phyloP scores from a whole-genome alignment of 257 asterid genomes.

The Oldenlandia corymbosa region DNA sequence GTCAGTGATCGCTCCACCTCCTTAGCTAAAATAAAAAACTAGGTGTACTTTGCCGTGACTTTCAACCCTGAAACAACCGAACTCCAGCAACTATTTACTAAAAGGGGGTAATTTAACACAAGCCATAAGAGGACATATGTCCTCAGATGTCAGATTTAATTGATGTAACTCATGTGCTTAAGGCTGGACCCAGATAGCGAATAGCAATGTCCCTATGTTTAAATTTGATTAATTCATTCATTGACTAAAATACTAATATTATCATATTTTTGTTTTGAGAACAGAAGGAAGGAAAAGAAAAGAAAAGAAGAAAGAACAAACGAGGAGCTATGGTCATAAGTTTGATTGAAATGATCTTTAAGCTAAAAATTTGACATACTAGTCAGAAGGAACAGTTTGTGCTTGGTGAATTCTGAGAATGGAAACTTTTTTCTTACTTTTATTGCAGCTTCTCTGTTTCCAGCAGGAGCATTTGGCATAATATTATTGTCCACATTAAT shows the following conservation, averaged over 20 bases:
- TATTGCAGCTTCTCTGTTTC: constrained; percentile 81
- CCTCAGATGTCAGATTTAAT: neutral
- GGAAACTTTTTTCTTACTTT: constrained; percentile 46
- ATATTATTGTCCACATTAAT: constrained; percentile 66
- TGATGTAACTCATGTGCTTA: neutral
- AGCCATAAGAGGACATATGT: neutral
- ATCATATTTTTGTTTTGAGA: too few species aligned
- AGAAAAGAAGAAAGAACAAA: neutral
- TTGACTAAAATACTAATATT: too few species aligned
- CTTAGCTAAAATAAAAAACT: neutral
- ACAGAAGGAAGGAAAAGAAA: too few species aligned
- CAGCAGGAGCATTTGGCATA: constrained; percentile 77
- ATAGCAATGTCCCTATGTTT: neutral
- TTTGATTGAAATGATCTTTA: neutral
- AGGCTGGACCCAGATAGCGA: neutral
- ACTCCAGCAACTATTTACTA: neutral
- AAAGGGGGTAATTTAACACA: neutral
- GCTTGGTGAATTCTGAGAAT: constrained; percentile 2
- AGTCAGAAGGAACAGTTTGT: neutral
- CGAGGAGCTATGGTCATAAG: too few species aligned
- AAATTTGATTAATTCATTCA: neutral
- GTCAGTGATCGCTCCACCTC: neutral
- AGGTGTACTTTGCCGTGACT: neutral
- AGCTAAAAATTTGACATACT: neutral
- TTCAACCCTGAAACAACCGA: neutral